Percentiles rank a stretch among this genome's conserved stretches.
These are phyloP conservation scores for Fusarium sp. DNA, from an alignment of 2,329 filamentous ascomycete species.

Conservation along the genomic window DNA sequence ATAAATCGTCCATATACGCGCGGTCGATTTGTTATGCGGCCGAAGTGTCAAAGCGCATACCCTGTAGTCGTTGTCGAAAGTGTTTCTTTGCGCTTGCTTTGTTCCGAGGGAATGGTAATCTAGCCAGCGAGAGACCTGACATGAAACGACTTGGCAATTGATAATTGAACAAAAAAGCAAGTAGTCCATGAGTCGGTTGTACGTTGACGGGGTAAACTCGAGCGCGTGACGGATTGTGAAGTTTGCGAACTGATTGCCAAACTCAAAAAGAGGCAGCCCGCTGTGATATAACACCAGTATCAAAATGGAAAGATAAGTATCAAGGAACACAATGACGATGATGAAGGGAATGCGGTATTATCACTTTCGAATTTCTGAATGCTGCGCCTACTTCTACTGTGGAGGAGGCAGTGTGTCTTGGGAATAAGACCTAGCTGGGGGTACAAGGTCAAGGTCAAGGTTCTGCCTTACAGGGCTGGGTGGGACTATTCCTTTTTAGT, in stretches of 20 bases:
- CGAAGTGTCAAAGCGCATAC: constrained; percentile 3
- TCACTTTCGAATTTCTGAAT: constrained; percentile 5
- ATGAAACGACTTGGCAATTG: constrained; percentile 5
- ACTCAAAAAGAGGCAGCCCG: constrained; percentile 31
- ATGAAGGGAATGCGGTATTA: constrained; percentile 11
- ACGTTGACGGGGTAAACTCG: not conserved
- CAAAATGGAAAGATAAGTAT: not conserved
- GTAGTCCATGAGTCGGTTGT: not conserved
- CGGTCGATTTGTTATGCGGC: not conserved
- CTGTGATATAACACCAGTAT: not conserved
- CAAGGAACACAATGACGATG: not conserved
- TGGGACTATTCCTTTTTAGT: constrained; percentile 15
- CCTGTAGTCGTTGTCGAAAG: not conserved
- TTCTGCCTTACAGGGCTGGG: constrained; percentile 41
- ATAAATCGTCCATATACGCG: constrained; percentile 2
- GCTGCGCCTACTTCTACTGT: constrained; percentile 25
- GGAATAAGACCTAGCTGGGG: not conserved
- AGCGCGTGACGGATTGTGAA: not conserved
- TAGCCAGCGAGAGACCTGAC: constrained; percentile 3
- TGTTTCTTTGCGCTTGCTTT: not conserved
- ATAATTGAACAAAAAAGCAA: not conserved
- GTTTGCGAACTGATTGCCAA: not conserved
- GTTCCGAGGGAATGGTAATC: constrained; percentile 15
- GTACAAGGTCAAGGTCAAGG: not conserved
- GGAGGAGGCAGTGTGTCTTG: constrained; percentile 29